Base-by-base conservation (phyloP, 257 asterid species). In the Scutellaria galericulata region DNA sequence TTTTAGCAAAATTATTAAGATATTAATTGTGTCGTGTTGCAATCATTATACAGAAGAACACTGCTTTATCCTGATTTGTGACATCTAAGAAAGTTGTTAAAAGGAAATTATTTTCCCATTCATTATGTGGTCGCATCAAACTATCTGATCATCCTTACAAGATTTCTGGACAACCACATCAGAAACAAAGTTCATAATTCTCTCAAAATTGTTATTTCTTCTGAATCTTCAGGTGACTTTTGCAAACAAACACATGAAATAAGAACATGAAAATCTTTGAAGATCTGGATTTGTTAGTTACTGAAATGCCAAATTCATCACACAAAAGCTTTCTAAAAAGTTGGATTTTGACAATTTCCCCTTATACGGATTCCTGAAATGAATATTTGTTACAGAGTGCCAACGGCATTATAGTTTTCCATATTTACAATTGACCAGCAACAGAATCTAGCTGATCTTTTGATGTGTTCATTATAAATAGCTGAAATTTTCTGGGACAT, bases 161-260 rank as follows among this genome's bases (percentile, higher is more conserved):
- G 22, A 61, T 7, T 22, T 31, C 37, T 31, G 37, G 37, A 1
- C 4, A 31, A 31, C 37, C 5, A 31, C 37, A 31, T 31, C 37
- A 31, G 37, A 55, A 74, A 39, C 45, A 58, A 55, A 35, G 55
- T 68, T 53, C 51, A 58, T 39, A 48, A 47, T 39, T 57, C 71
- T 71, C 57, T 45, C 11, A 7, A 52, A 69, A 35, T 6, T 46
- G 48, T 24, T 27, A n/a, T 54, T 64, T 6, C 35, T 54, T 46
- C 50, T n/a, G 37, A 48, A 39, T 45, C 50, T 18, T 52, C 42
- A 1, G 15, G 10, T 31, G 14, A 15, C 52, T 12, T 57, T 50
- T 61, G 53, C 45, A 63, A 46, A 13, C 44, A 63, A 53, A 45
- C 65, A 61, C 27, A 47, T 12, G 52, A 61, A 14, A 31, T 31